phyloP scores from a whole-genome alignment of 2,329 filamentous ascomycete species.

The Corinectria fuckeliana region DNA sequence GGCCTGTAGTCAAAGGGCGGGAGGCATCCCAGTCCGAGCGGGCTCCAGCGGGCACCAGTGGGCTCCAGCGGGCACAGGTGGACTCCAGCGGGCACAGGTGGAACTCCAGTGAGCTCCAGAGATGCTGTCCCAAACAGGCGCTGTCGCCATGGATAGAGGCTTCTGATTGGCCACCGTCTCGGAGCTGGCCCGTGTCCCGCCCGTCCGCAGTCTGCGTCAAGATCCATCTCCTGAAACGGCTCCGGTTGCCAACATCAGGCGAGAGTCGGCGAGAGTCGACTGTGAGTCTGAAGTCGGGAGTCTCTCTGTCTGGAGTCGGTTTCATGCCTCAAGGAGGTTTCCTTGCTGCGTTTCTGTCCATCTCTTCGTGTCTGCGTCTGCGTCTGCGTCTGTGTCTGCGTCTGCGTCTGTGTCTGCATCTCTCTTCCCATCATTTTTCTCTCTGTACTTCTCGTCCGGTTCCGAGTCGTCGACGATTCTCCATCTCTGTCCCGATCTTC shows the following conservation, averaged over 20 bases:
- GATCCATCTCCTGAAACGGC: conserved; percentile 40
- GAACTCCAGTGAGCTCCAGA: conserved; percentile 8
- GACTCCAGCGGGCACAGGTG: not conserved
- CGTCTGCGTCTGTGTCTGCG: not conserved
- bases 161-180: conserved; percentile 36
- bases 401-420: not conserved
- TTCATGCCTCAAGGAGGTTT: conserved; percentile 31
- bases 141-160: conserved; percentile 21
- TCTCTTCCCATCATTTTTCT: not conserved
- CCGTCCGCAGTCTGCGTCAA: conserved; percentile 29
- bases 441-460: conserved; percentile 7
- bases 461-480: conserved; percentile 14
- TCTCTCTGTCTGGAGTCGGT: conserved; percentile 30
- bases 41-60: not conserved
- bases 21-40: not conserved
- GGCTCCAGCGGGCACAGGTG: not conserved
- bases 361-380: conserved; percentile 20
- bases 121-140: conserved; percentile 36
- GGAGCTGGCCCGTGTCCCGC: conserved; percentile 24
- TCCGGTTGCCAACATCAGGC: conserved; percentile 36
- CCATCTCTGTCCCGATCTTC: conserved; percentile 5
- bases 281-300: conserved; percentile 11
- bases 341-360: conserved; percentile 2
- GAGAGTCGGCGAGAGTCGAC: conserved; percentile 33
- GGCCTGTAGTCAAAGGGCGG: conserved; percentile 18